These are phyloP conservation scores for Microsporum ferrugineum DNA, from an alignment of 2,329 filamentous ascomycete species.

Conservation along the genomic window DNA sequence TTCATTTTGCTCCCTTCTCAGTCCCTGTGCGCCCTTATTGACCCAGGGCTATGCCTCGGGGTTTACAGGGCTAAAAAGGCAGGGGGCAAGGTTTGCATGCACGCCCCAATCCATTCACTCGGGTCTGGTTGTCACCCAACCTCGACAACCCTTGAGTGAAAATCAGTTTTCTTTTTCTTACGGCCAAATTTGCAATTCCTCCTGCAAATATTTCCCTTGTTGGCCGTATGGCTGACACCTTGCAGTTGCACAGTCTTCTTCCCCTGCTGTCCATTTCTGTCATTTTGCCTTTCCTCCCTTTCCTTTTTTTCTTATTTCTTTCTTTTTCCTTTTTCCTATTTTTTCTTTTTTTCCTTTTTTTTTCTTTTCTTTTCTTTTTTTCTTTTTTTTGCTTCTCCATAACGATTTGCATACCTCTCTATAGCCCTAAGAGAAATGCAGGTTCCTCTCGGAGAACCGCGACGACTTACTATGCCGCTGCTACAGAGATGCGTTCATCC, in stretches of 20 bases:
- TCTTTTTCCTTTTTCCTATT: background rate
- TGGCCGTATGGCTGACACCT: background rate
- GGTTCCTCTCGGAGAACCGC: background rate
- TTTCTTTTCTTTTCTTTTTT: background rate
- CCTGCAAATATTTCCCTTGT: background rate
- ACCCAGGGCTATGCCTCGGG: slow-evolving; percentile 1
- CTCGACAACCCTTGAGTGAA: background rate
- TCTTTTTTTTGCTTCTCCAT: background rate
- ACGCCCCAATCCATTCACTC: background rate
- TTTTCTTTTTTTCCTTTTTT: background rate
- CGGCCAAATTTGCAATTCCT: background rate
- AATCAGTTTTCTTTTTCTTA: background rate
- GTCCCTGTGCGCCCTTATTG: background rate
- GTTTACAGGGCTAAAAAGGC: background rate
- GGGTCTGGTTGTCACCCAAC: background rate
- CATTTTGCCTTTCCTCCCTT: background rate
- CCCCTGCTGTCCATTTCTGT: background rate
- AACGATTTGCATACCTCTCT: background rate
- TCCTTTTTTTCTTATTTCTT: background rate
- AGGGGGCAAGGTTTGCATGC: background rate
- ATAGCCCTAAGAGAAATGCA: background rate
- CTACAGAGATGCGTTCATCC: background rate
- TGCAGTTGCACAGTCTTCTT: slow-evolving; percentile 1
- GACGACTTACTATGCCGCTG: background rate
- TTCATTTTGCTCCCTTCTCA: background rate